Evolutionary conservation across 257 asterid genomes (phyloP).

Genomic region (Gentiana straminea): DNA sequence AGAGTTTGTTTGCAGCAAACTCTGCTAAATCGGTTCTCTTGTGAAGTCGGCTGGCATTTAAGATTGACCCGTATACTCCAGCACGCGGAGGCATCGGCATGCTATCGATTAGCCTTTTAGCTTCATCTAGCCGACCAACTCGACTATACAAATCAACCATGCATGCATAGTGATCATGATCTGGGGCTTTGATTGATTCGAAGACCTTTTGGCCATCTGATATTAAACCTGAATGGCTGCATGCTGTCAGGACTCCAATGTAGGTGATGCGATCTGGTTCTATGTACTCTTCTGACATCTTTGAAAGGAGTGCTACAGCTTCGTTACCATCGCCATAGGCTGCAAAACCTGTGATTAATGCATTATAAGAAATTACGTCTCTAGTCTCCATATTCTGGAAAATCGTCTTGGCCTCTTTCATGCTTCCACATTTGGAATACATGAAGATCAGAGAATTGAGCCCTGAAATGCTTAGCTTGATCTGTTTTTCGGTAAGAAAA

Average conservation of each 20-base stretch:
- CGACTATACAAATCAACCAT: conserved; percentile 67
- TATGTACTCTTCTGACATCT: conserved; percentile 38
- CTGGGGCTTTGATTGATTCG: conserved; percentile 44
- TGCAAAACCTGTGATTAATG: conserved; percentile 66
- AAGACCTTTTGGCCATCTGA: conserved; percentile 44
- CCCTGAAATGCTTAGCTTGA: conserved; percentile 33
- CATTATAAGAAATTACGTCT: conserved; percentile 56
- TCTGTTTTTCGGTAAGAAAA: conserved; percentile 21
- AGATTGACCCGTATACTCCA: conserved; percentile 50
- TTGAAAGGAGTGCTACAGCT: conserved; percentile 36
- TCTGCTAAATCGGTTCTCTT: conserved; percentile 53
- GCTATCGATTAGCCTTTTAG: conserved; percentile 34
- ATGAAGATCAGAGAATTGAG: conserved; percentile 52
- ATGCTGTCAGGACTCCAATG: conserved; percentile 49
- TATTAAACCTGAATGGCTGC: conserved; percentile 63
- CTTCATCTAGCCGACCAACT: conserved; percentile 58
- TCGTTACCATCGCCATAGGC: conserved; percentile 46
- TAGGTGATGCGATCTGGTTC: conserved; percentile 53
- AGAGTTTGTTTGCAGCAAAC: conserved; percentile 47
- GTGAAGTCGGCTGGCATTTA: conserved; percentile 50
- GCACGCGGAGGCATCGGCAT: conserved; percentile 51
- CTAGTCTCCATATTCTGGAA: conserved; percentile 42
- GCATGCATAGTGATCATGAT: conserved; percentile 59
- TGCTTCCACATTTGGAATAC: conserved; percentile 79
- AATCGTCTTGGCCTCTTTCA: conserved; percentile 32